Base-by-base conservation (phyloP, 257 asterid species). In the Capsicum pubescens region DNA sequence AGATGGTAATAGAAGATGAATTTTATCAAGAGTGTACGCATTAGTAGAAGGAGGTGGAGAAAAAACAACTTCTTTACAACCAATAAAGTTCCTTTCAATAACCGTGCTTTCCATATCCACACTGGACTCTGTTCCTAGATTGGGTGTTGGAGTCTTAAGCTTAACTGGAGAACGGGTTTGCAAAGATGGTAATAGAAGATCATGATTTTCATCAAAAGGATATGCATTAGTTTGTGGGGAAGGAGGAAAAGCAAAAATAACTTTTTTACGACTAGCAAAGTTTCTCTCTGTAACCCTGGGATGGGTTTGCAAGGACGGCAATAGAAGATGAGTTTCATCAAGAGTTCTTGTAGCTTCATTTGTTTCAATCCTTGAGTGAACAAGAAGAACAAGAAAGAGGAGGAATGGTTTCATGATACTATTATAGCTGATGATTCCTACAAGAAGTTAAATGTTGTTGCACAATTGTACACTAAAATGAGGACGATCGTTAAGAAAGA, bases 161-260 rank as follows among this genome's bases (percentile, higher is more conserved):
- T 56, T 56, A 15, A 69, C 54, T n/a, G 54, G 78, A 16, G 60
- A 1, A 56, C 26, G 78, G 5, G 52, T 35, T 69, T 39, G 54
- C 78, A 69, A n/a, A 1, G 78, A 69, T 35, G 78, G 77, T 5
- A 69, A n/a, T 13, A 69, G n/a, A 69, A 69, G n/a, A n/a, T n/a
- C n/a, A n/a, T n/a, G 59, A 55, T 17, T 55, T 13, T 55, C 7
- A 55, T 55, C n/a, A 55, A 12, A 52, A 6, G 89, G 86, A 78
- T 87, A 86, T 32, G 85, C 88, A 56, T 72, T 69, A 81, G 21
- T 15, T 56, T 84, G 4, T 42, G 54, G 12, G 83, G 81, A 85
- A 3, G 4, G 44, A 39, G 44, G 44, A 4, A 4, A 2, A 39
- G 44, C 2, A 39, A 4, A 2, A 39, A 39, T 2, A 39, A 39